Evolutionary conservation across 805 yeast species (phyloP), one percentile per base, ranked within the genome.

Genomic region (Saturnispora bothae): DNA sequence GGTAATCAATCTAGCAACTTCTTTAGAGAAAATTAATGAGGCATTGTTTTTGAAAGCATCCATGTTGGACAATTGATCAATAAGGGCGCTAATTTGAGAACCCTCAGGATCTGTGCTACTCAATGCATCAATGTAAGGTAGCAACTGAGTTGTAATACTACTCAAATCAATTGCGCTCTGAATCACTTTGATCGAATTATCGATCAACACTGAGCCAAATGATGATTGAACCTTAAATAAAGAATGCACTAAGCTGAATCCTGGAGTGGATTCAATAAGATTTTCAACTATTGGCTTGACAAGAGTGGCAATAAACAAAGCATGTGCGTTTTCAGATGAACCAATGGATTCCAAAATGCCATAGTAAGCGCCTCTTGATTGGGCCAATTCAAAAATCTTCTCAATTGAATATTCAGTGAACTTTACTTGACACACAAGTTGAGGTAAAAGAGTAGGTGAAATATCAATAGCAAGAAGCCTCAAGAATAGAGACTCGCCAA

Each of bases 11-110:
- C 20, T 12, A 7, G 49, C 50, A 44, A 51, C 54, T 29, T 56
- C 54, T 12, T 42, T 39, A 13, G 57, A 48, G 28, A 54, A 51
- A 26, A 56, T 54, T 20, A 44, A 49, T 19, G 46, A 60, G 18
- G 59, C 63, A 48, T 42, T 49, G 21, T 54, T 48, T 33, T 47
- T 46, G 56, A 71, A 54, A 34, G 53, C 36, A 14, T 52, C 56
- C 27, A 40, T 28, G 12, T 14, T 36, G 20, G 28, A 30, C 15
- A 36, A 29, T 5, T 22, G 6, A 10, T 36, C 35, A n/a, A 31
- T 16, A 26, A 31, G 16, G 3, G 31, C 12, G 18, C 13, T 18
- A n/a, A 27, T 18, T 6, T 31, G 15, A 4, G 12, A 9, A 5
- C 27, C 36, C 2, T 17, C 31, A n/a, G n/a, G 32, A 20, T 27